phyloP scores from a whole-genome alignment of 2,329 filamentous ascomycete genomes.

The Decorospora gaudefroyi region DNA sequence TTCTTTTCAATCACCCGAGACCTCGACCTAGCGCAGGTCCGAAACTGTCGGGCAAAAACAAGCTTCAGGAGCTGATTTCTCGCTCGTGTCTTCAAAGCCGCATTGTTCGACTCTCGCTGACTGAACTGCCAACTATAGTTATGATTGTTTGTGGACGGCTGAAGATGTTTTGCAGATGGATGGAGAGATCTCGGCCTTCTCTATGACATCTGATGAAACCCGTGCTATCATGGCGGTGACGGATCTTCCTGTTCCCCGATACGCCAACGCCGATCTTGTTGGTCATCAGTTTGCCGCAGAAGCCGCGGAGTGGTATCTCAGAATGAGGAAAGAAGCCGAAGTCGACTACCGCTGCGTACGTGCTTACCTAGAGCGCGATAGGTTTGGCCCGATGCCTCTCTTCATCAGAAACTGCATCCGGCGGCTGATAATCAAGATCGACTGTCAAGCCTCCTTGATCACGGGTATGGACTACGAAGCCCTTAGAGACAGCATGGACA shows the following conservation, averaged over 20 bases:
- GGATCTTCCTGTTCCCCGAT: conserved; percentile 5
- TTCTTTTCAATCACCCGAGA: not conserved
- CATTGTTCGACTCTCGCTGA: too few species aligned
- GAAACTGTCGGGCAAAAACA: too few species aligned
- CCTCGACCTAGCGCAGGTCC: too few species aligned
- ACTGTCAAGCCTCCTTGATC: not conserved
- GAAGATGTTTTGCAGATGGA: conserved; percentile 4
- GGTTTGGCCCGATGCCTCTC: conserved; percentile 4
- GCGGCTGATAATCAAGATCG: conserved; percentile 3
- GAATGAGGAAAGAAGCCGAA: conserved; percentile 2
- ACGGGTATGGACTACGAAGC: not conserved
- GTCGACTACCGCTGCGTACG: conserved; percentile 9
- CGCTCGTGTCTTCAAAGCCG: too few species aligned
- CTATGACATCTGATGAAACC: not conserved
- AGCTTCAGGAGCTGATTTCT: too few species aligned
- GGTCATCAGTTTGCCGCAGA: conserved; percentile 9
- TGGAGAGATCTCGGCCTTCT: not conserved
- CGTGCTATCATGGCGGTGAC: not conserved
- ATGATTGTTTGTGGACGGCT: conserved; percentile 8
- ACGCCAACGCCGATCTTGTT: conserved; percentile 7
- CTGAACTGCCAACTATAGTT: not conserved
- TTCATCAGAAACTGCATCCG: conserved; percentile 2
- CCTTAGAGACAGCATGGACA: conserved; percentile 8
- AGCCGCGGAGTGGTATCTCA: conserved; percentile 8
- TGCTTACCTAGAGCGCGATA: conserved; percentile 6